Evolutionary conservation across 2,329 filamentous ascomycete genomes (phyloP).

Genomic region (Cladosporium austrohemisphaericum): DNA sequence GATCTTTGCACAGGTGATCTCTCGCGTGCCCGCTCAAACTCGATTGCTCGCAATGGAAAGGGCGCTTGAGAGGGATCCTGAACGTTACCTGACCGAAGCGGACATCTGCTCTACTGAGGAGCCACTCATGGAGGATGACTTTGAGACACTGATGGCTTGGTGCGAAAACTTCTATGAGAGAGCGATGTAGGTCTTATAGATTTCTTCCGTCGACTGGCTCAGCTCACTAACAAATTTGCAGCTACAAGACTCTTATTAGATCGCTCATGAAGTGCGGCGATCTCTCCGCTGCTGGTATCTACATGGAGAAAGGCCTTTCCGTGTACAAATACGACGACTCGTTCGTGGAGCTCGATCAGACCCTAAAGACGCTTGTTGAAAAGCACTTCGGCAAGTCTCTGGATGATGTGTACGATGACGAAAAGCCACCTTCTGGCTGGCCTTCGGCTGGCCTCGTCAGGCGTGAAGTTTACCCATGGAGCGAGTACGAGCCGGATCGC

Average conservation of each 20-base stretch:
- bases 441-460: conserved; percentile 69
- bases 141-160: conserved; percentile 10
- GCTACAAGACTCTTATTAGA: conserved; percentile 6
- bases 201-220: background rate
- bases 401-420: conserved; percentile 8
- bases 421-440: conserved; percentile 42
- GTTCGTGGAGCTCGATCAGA: conserved; percentile 7
- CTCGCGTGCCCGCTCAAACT: conserved; percentile 7
- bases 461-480: conserved; percentile 62
- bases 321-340: conserved; percentile 14
- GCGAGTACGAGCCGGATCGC: conserved; percentile 57
- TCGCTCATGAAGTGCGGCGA: conserved; percentile 14
- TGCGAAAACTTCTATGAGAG: conserved; percentile 14
- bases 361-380: conserved; percentile 1
- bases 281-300: conserved; percentile 12
- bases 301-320: conserved; percentile 11
- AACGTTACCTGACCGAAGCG: conserved; percentile 10
- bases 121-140: conserved; percentile 9
- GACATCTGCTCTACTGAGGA: conserved; percentile 6
- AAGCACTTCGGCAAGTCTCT: conserved; percentile 5
- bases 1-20: conserved; percentile 7
- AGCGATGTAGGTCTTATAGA: background rate
- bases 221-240: background rate
- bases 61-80: conserved; percentile 6
- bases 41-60: conserved; percentile 8